phyloP scores from a whole-genome alignment of 2,329 filamentous ascomycete species.

The Knufia fluminis region DNA sequence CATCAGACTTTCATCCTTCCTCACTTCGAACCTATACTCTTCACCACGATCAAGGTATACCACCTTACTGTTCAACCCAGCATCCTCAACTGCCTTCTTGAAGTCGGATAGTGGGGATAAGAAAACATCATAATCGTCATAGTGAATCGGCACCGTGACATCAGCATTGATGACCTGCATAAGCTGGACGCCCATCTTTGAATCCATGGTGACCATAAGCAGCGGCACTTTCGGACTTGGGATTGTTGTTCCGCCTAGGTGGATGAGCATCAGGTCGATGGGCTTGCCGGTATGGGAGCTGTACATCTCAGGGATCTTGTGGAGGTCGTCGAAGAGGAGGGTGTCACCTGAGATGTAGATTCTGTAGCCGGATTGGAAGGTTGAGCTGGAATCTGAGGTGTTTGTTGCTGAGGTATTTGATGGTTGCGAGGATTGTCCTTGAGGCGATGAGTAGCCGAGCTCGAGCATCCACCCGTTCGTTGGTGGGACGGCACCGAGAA shows the following conservation, averaged over 20 bases:
- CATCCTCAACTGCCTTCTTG: conserved; percentile 45
- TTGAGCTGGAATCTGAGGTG: too few species aligned
- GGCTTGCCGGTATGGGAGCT: conserved; percentile 33
- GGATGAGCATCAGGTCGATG: conserved; percentile 58
- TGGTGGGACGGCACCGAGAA: conserved; percentile 46
- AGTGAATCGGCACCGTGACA: conserved; percentile 55
- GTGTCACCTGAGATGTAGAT: conserved; percentile 63
- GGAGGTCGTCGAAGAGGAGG: conserved; percentile 52
- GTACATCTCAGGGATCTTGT: conserved; percentile 50
- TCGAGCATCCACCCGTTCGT: conserved; percentile 61
- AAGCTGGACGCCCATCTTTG: conserved; percentile 51
- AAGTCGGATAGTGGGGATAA: conserved; percentile 47
- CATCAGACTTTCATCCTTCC: too few species aligned
- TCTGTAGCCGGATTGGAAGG: conserved; percentile 43
- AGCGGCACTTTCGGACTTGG: conserved; percentile 50
- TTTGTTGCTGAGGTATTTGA: conserved; percentile 11
- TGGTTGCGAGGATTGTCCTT: background rate
- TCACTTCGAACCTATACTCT: conserved; percentile 47
- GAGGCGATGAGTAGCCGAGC: conserved; percentile 35
- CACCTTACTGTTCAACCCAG: conserved; percentile 44
- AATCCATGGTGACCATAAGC: conserved; percentile 62
- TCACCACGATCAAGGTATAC: conserved; percentile 54
- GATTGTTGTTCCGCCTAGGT: conserved; percentile 58
- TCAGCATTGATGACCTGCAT: conserved; percentile 52
- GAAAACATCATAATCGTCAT: conserved; percentile 34